phyloP scores from a whole-genome alignment of 2,329 filamentous ascomycete species.

The Aureobasidium sp. region DNA sequence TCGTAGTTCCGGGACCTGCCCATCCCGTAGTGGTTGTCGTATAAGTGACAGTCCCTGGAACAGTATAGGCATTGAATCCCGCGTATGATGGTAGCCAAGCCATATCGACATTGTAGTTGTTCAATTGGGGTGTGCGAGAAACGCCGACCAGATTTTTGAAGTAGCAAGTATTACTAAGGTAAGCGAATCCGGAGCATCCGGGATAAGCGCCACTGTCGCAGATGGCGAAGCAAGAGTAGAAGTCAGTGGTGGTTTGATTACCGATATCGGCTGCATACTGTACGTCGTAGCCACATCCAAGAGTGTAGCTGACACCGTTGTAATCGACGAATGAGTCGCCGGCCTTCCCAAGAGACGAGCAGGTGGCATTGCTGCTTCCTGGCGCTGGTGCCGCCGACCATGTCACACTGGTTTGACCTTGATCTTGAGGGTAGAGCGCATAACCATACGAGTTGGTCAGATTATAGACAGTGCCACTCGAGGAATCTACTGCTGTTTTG shows the following conservation, averaged over 20 bases:
- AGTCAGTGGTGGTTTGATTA: constrained; percentile 23
- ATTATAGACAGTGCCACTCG: constrained; percentile 17
- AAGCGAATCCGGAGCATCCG: constrained; percentile 23
- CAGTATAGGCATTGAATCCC: constrained; percentile 22
- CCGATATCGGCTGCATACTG: constrained; percentile 22
- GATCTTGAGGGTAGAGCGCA: constrained; percentile 23
- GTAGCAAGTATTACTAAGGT: constrained; percentile 23
- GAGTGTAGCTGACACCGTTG: constrained; percentile 21
- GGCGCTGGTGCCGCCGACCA: constrained; percentile 22
- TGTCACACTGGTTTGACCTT: constrained; percentile 12
- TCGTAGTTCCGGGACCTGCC: constrained; percentile 16
- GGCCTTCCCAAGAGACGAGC: constrained; percentile 19
- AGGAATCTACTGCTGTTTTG: not conserved
- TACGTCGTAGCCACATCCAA: constrained; percentile 25
- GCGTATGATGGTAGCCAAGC: constrained; percentile 23
- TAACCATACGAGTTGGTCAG: constrained; percentile 23
- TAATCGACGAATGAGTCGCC: constrained; percentile 17
- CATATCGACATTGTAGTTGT: constrained; percentile 22
- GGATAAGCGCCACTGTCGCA: constrained; percentile 20
- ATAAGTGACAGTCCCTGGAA: constrained; percentile 1
- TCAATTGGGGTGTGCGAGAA: constrained; percentile 20
- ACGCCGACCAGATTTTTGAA: constrained; percentile 23
- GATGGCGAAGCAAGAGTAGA: constrained; percentile 25
- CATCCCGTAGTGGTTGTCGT: constrained; percentile 22
- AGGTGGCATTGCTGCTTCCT: constrained; percentile 21